phyloP scores from a whole-genome alignment of 352 stramenopile species.

The Elongisporangium undulatum region DNA sequence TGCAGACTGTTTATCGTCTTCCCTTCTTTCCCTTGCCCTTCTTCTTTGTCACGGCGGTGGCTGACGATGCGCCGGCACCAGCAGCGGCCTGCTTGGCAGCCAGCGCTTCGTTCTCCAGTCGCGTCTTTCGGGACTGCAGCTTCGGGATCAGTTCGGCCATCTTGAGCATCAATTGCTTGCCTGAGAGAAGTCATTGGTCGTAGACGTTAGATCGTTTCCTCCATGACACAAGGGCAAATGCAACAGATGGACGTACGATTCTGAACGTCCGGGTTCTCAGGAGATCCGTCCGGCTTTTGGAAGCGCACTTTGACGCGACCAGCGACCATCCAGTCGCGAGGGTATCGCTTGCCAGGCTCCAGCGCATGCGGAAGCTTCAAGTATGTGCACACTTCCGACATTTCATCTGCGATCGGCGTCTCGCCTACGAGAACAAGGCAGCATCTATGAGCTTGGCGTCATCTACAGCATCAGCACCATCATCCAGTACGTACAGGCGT shows the following conservation, averaged over 20 bases:
- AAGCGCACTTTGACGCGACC: conserved; percentile 77
- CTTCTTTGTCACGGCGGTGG: conserved; percentile 55
- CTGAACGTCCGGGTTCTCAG: conserved; percentile 64
- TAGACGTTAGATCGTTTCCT: conserved; percentile 2
- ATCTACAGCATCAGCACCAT: not conserved
- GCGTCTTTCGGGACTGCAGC: conserved; percentile 73
- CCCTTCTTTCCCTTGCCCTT: conserved; percentile 85
- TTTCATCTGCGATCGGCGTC: conserved; percentile 66
- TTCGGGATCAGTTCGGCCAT: conserved; percentile 86
- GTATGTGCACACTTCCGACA: conserved; percentile 82
- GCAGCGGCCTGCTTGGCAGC: conserved; percentile 45
- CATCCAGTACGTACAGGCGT: conserved; percentile 24
- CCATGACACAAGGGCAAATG: not conserved
- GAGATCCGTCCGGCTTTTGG: conserved; percentile 47
- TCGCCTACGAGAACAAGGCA: conserved; percentile 15
- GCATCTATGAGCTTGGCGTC: not conserved
- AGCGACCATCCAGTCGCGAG: conserved; percentile 65
- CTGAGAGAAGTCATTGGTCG: conserved; percentile 1
- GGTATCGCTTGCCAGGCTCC: conserved; percentile 80
- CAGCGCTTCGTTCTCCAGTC: conserved; percentile 65
- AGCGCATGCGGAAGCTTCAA: conserved; percentile 78
- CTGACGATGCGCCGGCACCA: conserved; percentile 3
- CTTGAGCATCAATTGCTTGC: conserved; percentile 78
- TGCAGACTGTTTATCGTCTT: conserved; percentile 50
- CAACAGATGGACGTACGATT: conserved; percentile 21